These are phyloP conservation scores for Cerioporus squamosus DNA, from an alignment of 1,284 basidiomycete species.

Conservation along the genomic window DNA sequence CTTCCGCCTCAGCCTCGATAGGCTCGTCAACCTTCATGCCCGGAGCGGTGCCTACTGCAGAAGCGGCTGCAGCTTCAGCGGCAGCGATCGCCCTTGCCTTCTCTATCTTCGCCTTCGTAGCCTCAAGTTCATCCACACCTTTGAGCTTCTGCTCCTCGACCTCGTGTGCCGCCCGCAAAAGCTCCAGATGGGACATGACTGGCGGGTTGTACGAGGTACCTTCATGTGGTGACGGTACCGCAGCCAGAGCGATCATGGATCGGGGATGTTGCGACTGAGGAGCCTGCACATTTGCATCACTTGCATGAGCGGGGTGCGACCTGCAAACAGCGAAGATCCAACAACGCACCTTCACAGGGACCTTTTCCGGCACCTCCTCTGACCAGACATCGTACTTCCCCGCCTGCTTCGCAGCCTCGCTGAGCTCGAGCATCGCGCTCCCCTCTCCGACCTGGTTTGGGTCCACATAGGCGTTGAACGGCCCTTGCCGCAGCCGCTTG, in stretches of 20 bases:
- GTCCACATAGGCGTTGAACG: slow-evolving; percentile 72
- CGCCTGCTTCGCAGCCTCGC: slow-evolving; percentile 70
- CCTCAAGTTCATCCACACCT: slow-evolving; percentile 59
- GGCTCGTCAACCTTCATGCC: slow-evolving; percentile 69
- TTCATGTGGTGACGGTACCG: slow-evolving; percentile 78
- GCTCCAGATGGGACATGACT: slow-evolving; percentile 73
- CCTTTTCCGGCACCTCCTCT: slow-evolving; percentile 36
- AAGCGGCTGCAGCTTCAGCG: slow-evolving; percentile 18
- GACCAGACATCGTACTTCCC: slow-evolving; percentile 80
- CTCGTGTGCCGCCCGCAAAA: slow-evolving; percentile 74
- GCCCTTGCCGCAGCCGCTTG: slow-evolving; percentile 69
- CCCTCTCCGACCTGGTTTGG: slow-evolving; percentile 65
- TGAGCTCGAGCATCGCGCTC: slow-evolving; percentile 62
- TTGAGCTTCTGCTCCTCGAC: slow-evolving; percentile 65
- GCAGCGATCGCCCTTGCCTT: slow-evolving; percentile 43
- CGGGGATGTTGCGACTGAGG: slow-evolving; percentile 53
- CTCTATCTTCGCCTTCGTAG: slow-evolving; percentile 60
- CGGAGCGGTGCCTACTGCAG: slow-evolving; percentile 33
- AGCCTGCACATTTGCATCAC: slow-evolving; percentile 38
- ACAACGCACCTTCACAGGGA: slow-evolving; percentile 52
- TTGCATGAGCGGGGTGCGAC: no score
- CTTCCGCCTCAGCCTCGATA: slow-evolving; percentile 44
- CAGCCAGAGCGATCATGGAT: slow-evolving; percentile 61
- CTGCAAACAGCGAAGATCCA: no score
- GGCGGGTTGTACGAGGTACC: slow-evolving; percentile 96